A percentile compares a stretch with the other conserved stretches of the same genome.
These are phyloP conservation scores for Starmerella sirachaensis DNA, from an alignment of 805 yeast species.

Conservation along the genomic window DNA sequence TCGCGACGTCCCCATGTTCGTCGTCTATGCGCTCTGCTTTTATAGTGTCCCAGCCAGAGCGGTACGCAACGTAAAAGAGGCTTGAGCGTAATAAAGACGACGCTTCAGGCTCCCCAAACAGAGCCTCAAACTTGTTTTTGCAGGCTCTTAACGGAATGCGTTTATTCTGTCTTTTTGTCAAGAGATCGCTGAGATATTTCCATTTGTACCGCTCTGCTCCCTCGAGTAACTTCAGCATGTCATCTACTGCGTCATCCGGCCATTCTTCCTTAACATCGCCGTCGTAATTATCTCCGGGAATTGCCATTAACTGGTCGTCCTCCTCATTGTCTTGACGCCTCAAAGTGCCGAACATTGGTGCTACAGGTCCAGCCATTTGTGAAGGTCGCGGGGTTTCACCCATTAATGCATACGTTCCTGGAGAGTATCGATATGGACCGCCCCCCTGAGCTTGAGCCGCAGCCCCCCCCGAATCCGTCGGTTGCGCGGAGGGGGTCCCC, in stretches of 20 bases:
- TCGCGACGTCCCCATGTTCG: slow-evolving; percentile 12
- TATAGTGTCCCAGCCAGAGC: slow-evolving; percentile 35
- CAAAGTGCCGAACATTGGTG: no score
- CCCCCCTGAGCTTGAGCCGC: no score
- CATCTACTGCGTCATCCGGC: slow-evolving; percentile 35
- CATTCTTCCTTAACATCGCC: slow-evolving; percentile 24
- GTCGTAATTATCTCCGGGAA: slow-evolving; percentile 17
- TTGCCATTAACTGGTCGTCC: slow-evolving; percentile 11
- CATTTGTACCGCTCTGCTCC: slow-evolving; percentile 48
- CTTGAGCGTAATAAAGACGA: slow-evolving; percentile 38
- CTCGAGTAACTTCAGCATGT: slow-evolving; percentile 37
- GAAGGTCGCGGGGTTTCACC: no score
- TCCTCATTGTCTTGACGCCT: neutral
- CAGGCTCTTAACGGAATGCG: slow-evolving; percentile 44
- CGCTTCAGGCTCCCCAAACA: slow-evolving; percentile 45
- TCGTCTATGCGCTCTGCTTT: slow-evolving; percentile 10
- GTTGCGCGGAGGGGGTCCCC: no score
- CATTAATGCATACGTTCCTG: no score
- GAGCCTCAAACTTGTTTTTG: slow-evolving; percentile 40
- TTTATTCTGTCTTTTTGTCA: slow-evolving; percentile 27
- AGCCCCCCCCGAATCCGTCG: no score
- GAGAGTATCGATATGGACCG: no score
- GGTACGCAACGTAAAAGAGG: slow-evolving; percentile 40
- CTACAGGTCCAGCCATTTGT: no score
- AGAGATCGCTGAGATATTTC: slow-evolving; percentile 40